A percentile compares a stretch with the other conserved stretches of the same genome.
Evolutionary conservation across 352 stramenopile species (phyloP).

Genomic region (Phytopythium montanum): DNA sequence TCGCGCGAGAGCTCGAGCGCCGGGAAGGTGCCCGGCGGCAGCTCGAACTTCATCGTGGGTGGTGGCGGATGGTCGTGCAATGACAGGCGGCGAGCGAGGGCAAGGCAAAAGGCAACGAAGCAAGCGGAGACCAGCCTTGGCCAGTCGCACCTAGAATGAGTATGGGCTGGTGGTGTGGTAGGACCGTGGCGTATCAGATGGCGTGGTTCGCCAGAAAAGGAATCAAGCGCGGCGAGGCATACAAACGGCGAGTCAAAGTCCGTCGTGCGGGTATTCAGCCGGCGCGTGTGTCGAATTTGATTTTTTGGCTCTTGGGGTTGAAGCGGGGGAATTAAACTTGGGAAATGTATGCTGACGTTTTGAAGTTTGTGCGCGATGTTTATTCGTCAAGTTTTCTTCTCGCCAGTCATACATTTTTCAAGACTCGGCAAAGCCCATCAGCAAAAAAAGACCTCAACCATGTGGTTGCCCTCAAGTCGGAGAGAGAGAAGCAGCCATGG

Average conservation of each 20-base stretch:
- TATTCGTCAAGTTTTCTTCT: background rate
- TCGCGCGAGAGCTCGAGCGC: constrained; percentile 32
- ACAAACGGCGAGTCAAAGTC: too few species aligned
- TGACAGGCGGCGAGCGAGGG: background rate
- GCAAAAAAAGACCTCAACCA: background rate
- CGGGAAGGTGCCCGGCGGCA: constrained; percentile 35
- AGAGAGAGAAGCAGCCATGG: too few species aligned
- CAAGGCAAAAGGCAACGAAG: background rate
- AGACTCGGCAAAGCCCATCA: background rate
- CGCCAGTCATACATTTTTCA: background rate
- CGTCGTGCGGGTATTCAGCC: background rate
- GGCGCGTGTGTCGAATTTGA: background rate
- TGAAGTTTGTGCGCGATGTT: background rate
- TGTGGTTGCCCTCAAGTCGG: too few species aligned
- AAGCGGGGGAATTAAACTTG: background rate
- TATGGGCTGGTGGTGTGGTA: too few species aligned
- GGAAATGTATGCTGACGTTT: background rate
- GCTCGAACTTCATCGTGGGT: constrained; percentile 25
- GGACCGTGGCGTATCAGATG: background rate
- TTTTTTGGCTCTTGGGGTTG: background rate
- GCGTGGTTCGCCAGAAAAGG: background rate
- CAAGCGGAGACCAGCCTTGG: background rate
- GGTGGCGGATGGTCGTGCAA: background rate
- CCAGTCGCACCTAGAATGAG: too few species aligned
- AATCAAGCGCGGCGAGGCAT: too few species aligned